Conservation (phyloP, 805 yeast genomes). For the Pichia californica region DNA sequence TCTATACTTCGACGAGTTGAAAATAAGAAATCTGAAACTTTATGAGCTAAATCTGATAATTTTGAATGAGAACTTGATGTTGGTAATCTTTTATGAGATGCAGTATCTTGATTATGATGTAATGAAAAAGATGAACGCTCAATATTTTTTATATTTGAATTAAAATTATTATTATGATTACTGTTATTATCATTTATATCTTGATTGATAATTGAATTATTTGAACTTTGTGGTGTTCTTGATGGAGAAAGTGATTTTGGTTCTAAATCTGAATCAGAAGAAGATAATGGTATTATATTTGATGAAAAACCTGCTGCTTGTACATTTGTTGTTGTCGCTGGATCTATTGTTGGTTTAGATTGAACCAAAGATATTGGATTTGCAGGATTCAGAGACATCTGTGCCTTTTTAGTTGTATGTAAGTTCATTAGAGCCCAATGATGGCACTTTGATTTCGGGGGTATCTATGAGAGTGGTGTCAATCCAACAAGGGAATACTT, state of each 20-base stretch:
- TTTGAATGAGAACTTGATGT: slow-evolving; percentile 18
- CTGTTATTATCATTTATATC: neutral
- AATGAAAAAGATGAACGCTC: neutral
- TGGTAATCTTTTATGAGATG: neutral
- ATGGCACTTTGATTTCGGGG: neutral
- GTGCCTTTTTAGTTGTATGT: neutral
- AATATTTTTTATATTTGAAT: neutral
- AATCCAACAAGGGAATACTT: too few species aligned
- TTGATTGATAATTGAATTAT: neutral
- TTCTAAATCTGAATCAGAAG: neutral
- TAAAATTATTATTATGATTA: neutral
- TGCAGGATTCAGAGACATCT: neutral
- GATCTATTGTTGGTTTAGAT: neutral
- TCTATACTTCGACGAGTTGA: slow-evolving; percentile 16
- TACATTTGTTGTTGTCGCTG: slow-evolving; percentile 5
- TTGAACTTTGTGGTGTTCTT: slow-evolving; percentile 5
- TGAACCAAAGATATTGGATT: slow-evolving; percentile 7
- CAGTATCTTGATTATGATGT: neutral
- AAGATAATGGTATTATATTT: neutral
- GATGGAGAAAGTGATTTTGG: neutral
- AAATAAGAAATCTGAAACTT: slow-evolving; percentile 23
- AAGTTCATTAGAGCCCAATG: neutral
- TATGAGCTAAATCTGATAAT: slow-evolving; percentile 25
- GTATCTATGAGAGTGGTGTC: too few species aligned
- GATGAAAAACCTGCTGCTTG: neutral